Percentiles rank a stretch among this genome's conserved stretches.
phyloP scores from a whole-genome alignment of 2,329 filamentous ascomycete genomes.

The Periconia sp. region DNA sequence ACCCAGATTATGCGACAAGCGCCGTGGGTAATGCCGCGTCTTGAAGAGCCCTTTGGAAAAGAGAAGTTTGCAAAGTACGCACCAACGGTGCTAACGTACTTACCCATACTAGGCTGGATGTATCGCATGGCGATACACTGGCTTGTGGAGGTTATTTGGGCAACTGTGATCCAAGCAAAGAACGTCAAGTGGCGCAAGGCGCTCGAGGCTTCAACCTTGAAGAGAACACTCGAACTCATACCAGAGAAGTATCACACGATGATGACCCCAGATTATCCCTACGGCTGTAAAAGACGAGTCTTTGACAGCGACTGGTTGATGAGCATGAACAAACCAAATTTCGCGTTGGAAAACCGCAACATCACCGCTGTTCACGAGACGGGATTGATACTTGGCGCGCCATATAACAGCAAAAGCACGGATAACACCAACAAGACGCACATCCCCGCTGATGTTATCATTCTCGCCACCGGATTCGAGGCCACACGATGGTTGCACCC shows the following conservation, averaged over 20 bases:
- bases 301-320: constrained; percentile 23
- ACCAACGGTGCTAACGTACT: neutral
- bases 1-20: constrained; percentile 6
- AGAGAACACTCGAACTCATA: neutral
- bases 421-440: constrained; percentile 11
- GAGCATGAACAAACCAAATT: constrained; percentile 8
- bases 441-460: constrained; percentile 6
- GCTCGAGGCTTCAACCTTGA: neutral
- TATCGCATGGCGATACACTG: constrained; percentile 3
- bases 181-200: constrained; percentile 1
- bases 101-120: constrained; percentile 1
- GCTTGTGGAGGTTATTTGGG: constrained; percentile 1
- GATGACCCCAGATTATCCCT: constrained; percentile 18
- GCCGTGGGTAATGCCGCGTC: constrained; percentile 6
- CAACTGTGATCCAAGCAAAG: constrained; percentile 3
- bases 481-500: constrained; percentile 53
- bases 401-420: constrained; percentile 15
- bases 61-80: neutral
- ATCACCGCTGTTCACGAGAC: neutral
- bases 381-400: neutral
- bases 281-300: constrained; percentile 36
- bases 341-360: neutral
- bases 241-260: constrained; percentile 18
- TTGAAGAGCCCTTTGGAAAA: constrained; percentile 4
- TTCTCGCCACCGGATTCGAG: constrained; percentile 20